These are phyloP conservation scores for Zarea fungicola DNA, from an alignment of 2,329 filamentous ascomycete species.

Conservation along the genomic window DNA sequence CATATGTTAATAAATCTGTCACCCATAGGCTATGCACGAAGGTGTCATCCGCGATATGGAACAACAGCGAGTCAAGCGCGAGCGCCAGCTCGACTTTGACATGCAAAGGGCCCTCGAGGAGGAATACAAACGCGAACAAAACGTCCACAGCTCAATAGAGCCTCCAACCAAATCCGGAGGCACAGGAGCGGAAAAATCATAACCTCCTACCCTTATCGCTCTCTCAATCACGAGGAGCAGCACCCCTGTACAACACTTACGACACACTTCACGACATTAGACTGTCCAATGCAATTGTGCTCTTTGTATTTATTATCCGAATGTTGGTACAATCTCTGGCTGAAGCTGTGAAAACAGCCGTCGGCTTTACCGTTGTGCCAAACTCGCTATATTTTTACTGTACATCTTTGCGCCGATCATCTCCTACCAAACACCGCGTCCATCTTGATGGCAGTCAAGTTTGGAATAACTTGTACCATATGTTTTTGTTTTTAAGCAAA, in stretches of 20 bases:
- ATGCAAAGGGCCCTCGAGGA: conserved; percentile 80
- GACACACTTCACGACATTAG: background rate
- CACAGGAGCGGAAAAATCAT: background rate
- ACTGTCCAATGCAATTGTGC: conserved; percentile 6
- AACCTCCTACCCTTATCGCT: background rate
- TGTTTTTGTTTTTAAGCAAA: background rate
- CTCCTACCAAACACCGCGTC: background rate
- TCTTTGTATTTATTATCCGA: conserved; percentile 17
- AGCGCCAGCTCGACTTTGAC: conserved; percentile 91
- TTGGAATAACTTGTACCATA: background rate
- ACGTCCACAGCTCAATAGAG: conserved; percentile 48
- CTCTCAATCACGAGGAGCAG: conserved; percentile 14
- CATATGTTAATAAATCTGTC: background rate
- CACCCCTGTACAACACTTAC: conserved; percentile 3
- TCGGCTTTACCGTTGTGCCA: background rate
- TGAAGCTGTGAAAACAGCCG: background rate
- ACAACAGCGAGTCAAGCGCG: conserved; percentile 81
- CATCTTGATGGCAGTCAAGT: background rate
- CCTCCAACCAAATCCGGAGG: conserved; percentile 16
- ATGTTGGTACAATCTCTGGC: conserved; percentile 17
- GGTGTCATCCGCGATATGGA: conserved; percentile 94
- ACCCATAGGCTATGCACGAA: conserved; percentile 81
- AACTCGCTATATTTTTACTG: background rate
- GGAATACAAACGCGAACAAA: conserved; percentile 87
- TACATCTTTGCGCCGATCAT: conserved; percentile 1